phyloP scores from a whole-genome alignment of 805 yeast species.

The Trichomonascus vanleenenianus region DNA sequence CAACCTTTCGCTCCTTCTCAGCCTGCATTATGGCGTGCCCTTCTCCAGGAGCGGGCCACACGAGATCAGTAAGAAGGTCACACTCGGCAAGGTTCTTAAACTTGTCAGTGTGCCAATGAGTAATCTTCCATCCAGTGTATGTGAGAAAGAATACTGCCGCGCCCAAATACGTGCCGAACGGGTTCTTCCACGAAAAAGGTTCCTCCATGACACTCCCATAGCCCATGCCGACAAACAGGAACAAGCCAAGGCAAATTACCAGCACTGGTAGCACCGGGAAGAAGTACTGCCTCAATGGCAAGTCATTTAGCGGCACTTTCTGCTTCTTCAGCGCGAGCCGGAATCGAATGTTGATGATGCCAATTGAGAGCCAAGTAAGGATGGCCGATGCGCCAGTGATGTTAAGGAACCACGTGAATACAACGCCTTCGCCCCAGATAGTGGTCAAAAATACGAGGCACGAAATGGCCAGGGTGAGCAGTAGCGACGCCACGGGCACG shows the following conservation, averaged over 20 bases:
- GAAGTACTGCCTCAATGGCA: conserved; percentile 46
- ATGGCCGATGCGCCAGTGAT: conserved; percentile 64
- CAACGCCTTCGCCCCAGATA: conserved; percentile 35
- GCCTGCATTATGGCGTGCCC: conserved; percentile 20
- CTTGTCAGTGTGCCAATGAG: conserved; percentile 24
- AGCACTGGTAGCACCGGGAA: conserved; percentile 43
- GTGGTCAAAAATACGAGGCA: conserved; percentile 56
- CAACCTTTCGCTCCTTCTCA: conserved; percentile 11
- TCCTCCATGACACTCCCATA: conserved; percentile 23
- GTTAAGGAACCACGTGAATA: conserved; percentile 65
- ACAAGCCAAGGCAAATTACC: conserved; percentile 48
- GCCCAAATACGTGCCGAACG: conserved; percentile 43
- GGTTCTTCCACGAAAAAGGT: conserved; percentile 30
- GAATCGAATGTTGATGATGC: conserved; percentile 57
- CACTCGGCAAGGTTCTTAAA: conserved; percentile 12
- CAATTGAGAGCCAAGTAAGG: conserved; percentile 68
- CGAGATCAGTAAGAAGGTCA: conserved; percentile 18
- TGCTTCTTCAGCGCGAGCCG: conserved; percentile 49
- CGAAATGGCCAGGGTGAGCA: conserved; percentile 40
- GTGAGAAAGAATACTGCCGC: conserved; percentile 34
- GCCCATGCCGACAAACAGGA: conserved; percentile 42
- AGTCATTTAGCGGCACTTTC: conserved; percentile 42
- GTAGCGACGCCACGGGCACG: conserved; percentile 69
- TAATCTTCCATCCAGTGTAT: conserved; percentile 32
- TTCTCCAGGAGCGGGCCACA: conserved; percentile 22